Base-by-base conservation (phyloP, 768 basidiomycete species). In the Boletus tomentosulus region DNA sequence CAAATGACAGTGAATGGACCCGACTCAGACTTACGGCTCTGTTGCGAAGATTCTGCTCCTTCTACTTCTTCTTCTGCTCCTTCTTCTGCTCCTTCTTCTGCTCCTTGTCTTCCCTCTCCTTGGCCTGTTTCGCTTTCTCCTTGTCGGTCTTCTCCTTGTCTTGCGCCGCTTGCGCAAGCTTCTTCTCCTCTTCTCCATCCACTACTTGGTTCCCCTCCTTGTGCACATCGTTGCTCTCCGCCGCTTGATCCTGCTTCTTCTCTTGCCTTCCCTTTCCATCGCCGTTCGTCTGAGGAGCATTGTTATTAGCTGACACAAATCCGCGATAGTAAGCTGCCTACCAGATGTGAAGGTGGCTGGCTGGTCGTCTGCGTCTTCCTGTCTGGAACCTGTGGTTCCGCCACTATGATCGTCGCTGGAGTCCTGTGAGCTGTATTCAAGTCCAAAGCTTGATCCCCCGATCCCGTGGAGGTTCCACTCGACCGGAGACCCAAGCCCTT, bases 401-500 rank as follows among this genome's bases (percentile, higher is more conserved):
- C 37, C 0, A 65, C 2, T 0, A 8, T 56, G 35, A 58, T 55
- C 1, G 63, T 62, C 0, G 50, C 6, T 12, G 0, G 6, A 42
- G 33, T 34, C 27, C 28, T n/a, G n/a, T 16, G 44, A 13, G 1
- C 57, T 31, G 39, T 41, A 0, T 42, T 52, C 57, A 55, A 53
- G 52, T 24, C 16, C 2, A 51, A 15, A 24, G 56, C 57, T 65
- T 66, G 66, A 10, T 1, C 52, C 56, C 49, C 61, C 56, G 51
- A 43, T 33, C 63, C 54, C 4, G 50, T 55, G 65, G 66, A 38
- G 1, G 22, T 13, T 19, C 59, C 62, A 59, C 37, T 31, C 16
- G 55, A 46, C 2, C 33, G 56, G 28, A 48, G 47, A 41, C n/a
- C 37, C 59, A 69, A 64, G 55, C 57, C 50, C 22, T 7, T 28